These are phyloP conservation scores for Naegleria lovaniensis DNA, from an alignment of 208 protist species.

Conservation along the genomic window DNA sequence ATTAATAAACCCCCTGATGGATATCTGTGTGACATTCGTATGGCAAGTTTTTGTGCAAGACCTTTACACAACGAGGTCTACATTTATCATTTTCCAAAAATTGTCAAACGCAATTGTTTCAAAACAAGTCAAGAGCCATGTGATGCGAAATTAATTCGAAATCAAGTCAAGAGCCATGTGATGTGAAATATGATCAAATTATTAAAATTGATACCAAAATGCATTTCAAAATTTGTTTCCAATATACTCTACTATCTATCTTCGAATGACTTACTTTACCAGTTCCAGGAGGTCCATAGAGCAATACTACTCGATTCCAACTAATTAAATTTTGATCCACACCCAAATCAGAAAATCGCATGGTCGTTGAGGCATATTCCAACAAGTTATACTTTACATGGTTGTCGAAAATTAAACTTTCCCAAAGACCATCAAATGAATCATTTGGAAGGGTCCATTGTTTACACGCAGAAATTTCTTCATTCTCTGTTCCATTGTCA, in stretches of 20 bases:
- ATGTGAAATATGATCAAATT: too few species aligned
- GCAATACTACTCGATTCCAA: slow-evolving; percentile 57
- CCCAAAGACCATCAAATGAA: slow-evolving; percentile 70
- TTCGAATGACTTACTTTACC: slow-evolving; percentile 47
- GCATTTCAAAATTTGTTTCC: too few species aligned
- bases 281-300: slow-evolving; percentile 85
- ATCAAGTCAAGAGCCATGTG: not conserved
- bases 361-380: slow-evolving; percentile 70
- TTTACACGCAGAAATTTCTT: slow-evolving; percentile 47
- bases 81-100: not conserved
- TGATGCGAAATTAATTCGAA: not conserved
- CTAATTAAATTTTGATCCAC: slow-evolving; percentile 66
- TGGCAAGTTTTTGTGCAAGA: slow-evolving; percentile 67
- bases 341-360: slow-evolving; percentile 68
- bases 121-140: not conserved
- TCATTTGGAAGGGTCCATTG: slow-evolving; percentile 56
- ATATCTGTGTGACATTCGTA: slow-evolving; percentile 43
- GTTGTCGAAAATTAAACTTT: slow-evolving; percentile 64
- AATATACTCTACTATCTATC: too few species aligned
- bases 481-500: slow-evolving; percentile 33
- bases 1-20: slow-evolving; percentile 54
- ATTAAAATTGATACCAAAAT: too few species aligned
- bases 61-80: slow-evolving; percentile 78
- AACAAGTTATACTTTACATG: slow-evolving; percentile 77
- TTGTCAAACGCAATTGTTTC: not conserved